These are phyloP conservation scores for Blastobotrys petasosporus DNA, from an alignment of 1,139 yeast species.

Conservation along the genomic window DNA sequence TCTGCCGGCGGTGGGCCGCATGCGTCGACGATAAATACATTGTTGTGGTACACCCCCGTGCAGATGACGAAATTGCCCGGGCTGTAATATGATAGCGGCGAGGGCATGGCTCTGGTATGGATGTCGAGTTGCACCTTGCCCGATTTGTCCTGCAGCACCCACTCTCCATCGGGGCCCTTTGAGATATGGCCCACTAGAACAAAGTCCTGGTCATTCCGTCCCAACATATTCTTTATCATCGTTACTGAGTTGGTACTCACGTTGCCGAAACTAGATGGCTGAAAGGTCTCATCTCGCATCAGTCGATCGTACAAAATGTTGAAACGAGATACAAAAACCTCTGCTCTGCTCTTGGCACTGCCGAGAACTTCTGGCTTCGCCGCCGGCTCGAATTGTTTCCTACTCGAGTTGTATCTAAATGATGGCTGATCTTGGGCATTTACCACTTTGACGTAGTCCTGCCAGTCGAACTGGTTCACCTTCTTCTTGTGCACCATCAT, in stretches of 20 bases:
- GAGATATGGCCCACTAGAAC: conserved; percentile 71
- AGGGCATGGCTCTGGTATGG: conserved; percentile 46
- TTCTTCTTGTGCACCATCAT: not conserved
- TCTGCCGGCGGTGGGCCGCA: conserved; percentile 90
- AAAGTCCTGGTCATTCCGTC: conserved; percentile 73
- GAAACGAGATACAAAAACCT: conserved; percentile 46
- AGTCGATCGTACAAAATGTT: conserved; percentile 61
- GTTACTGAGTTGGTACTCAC: conserved; percentile 47
- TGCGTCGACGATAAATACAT: conserved; percentile 67
- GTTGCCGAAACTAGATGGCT: conserved; percentile 34
- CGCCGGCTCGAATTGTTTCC: conserved; percentile 53
- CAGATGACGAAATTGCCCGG: conserved; percentile 77
- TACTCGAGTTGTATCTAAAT: conserved; percentile 55
- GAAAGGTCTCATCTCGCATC: conserved; percentile 69
- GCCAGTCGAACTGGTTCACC: conserved; percentile 42
- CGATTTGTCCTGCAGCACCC: conserved; percentile 74
- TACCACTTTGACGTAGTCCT: conserved; percentile 61
- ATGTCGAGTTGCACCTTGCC: conserved; percentile 72
- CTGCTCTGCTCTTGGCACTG: conserved; percentile 30
- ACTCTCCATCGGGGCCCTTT: conserved; percentile 58
- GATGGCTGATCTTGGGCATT: conserved; percentile 63
- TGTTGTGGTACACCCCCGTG: conserved; percentile 73
- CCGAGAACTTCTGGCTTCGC: conserved; percentile 28
- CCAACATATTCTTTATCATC: conserved; percentile 73
- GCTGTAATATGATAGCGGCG: conserved; percentile 63